Base-by-base conservation (phyloP, 768 basidiomycete genomes). In the Trametes punicea region DNA sequence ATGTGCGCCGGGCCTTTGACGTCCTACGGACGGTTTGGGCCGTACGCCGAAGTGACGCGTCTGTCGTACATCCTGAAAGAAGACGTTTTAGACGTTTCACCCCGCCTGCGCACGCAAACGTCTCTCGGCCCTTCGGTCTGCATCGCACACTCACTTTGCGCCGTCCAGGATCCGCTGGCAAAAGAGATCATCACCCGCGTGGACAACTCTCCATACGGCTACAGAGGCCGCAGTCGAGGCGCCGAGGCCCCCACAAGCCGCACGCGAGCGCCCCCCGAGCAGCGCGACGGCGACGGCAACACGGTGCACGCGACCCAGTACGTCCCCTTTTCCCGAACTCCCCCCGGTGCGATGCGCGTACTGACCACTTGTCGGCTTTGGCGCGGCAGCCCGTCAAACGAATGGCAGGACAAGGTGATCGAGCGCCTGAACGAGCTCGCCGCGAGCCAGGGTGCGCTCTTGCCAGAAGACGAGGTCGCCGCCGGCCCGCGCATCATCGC, bases 161-260 rank as follows among this genome's bases (percentile, higher is more conserved):
- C n/a, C n/a, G n/a, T n/a, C 31, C 65, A 90, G 85, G 91, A 94
- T 63, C 73, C 85, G 0, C 76, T 93, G 3, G 90, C 93, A 2
- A 80, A 78, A 52, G 90, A 92, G 62, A 91, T 95, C 57, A 81
- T 91, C 53, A 79, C 77, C 50, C 85, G 90, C 26, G 90, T 93
- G n/a, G 88, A 92, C 68, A 79, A 81, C 61, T 87, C 88, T 10
- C 78, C 86, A 0, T 93, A 92, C 67, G 91, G 91, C 29, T 79
- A 82, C 64, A 84, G 81, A 65, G 88, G 88, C 29, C 81, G 88
- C 34, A 82, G 79, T 60, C 73, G 72, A 11, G 75, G 74, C 33
- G 70, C 70, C n/a, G 70, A 65, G 26, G 60, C 67, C 18, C 53
- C 62, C 13, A 51, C 62, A 5, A 73, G 70, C 11, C 58, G 65